These are phyloP conservation scores for Rhodotorula glutinis DNA, from an alignment of 1,284 basidiomycete genomes.

Conservation along the genomic window DNA sequence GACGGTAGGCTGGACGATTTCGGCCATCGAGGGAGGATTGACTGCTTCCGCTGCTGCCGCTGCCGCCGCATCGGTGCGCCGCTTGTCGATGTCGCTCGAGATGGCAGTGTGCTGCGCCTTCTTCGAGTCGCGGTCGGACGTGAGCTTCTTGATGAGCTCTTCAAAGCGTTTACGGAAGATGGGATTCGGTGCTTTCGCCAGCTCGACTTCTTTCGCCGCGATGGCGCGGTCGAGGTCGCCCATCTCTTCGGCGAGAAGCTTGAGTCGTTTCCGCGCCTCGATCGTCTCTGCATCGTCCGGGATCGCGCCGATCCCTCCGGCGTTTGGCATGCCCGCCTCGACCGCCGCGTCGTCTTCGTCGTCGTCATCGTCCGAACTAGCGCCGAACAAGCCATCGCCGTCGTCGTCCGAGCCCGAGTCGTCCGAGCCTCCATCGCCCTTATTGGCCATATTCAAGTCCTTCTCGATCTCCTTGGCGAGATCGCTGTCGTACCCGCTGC, in stretches of 20 bases:
- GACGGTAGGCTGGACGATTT: conserved; percentile 10
- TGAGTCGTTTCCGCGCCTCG: conserved; percentile 49
- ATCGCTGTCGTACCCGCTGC: conserved; percentile 52
- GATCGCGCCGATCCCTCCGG: background rate
- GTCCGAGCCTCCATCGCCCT: conserved; percentile 39
- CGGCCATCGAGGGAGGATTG: conserved; percentile 11
- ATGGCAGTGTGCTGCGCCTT: conserved; percentile 56
- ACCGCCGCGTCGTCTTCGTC: conserved; percentile 54
- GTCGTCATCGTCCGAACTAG: conserved; percentile 43
- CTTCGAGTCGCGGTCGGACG: conserved; percentile 81
- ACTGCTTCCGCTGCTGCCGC: conserved; percentile 15
- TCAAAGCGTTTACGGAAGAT: conserved; percentile 93
- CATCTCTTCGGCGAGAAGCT: conserved; percentile 82
- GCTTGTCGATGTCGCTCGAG: conserved; percentile 37
- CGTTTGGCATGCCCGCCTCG: conserved; percentile 1
- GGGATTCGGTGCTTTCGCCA: conserved; percentile 80
- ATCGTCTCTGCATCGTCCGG: conserved; percentile 48
- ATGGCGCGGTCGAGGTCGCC: conserved; percentile 83
- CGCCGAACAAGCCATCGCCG: conserved; percentile 44
- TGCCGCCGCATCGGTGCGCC: conserved; percentile 17
- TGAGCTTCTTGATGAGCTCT: conserved; percentile 77
- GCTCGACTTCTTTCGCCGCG: conserved; percentile 76
- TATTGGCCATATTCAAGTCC: conserved; percentile 28
- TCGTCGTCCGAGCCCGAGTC: conserved; percentile 36
- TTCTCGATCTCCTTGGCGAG: conserved; percentile 43